Base-by-base conservation (phyloP, 2,329 filamentous ascomycete genomes). In the Nemania diffusa region DNA sequence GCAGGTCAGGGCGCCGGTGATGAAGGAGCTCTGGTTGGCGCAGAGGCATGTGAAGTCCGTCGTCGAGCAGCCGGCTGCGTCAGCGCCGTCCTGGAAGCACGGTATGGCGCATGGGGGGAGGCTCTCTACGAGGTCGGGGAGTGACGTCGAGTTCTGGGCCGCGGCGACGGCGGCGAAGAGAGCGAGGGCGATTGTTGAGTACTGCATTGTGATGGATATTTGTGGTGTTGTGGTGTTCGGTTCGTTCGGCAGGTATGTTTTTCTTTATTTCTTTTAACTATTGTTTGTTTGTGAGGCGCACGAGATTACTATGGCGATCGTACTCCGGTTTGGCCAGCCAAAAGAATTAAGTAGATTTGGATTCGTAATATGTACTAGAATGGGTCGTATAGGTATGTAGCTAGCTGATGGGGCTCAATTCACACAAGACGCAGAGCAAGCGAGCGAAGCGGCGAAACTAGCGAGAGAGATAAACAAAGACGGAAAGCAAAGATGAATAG, bases 1-100 rank as follows among this genome's bases (percentile, higher is more conserved):
- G 48, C 77, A 78, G 5, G 57, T 22, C 7, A 37, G 64, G 40
- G 76, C 73, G 61, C 53, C 66, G 9, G 29, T 46, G 65, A 75
- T 71, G 64, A 78, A 77, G 1, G 62, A n/a, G 17, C 57, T n/a
- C 50, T 71, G 72, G 8, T 59, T 29, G 6, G 69, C 69, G 69
- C 77, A 78, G 40, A 78, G 70, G 56, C 77, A 78, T 1, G 44
- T 17, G 57, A 78, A 77, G 48, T 78, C 76, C 8, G 72, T 73
- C 1, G 70, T 58, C 3, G 68, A 57, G 70, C 77, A 78, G 1
- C 62, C 61, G 46, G 75, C 75, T 0, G 65, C 57, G 5, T 64
- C 20, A 11, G 76, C 71, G n/a, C 73, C 69, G 2, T 46, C 42
- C 11, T 57, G 32, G 46, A 76, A 70, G 57, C 77, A 78, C 2